Base-by-base conservation (phyloP, 345 rosid genomes). In the Gossypium arboreum region DNA sequence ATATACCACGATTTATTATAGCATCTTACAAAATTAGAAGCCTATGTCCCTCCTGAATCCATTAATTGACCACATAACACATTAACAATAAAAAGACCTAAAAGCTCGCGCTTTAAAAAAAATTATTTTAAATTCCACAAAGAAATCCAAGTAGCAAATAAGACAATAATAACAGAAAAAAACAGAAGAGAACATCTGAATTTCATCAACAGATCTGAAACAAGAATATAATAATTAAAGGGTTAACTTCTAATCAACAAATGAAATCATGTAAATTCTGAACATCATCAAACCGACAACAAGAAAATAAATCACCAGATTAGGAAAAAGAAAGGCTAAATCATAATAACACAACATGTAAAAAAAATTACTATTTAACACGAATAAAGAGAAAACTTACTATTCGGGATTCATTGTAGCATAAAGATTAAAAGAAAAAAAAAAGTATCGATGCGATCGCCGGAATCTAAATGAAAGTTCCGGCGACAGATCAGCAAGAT, bases 331-430 rank as follows among this genome's bases (percentile, higher is more conserved):
- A 15, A 22, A 3, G 17, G 58, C 24, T 45, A 47, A 59, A 73
- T 62, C 76, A 9, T 45, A 6, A 18, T 13, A 45, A 18, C 34
- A 39, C 3, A 39, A 29, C 45, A 20, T 10, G 0, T 12, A 13
- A 3, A 63, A 56, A 20, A 47, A 17, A 47, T 13, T 66, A 47
- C 0, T 7, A 45, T 67, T 22, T 12, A 47, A 67, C 7, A 47
- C 18, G 56, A 55, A 55, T 12, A 6, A 15, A 48, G 17, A 29
- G 43, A 60, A 41, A 71, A 68, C 89, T 76, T 86, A 89, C 93
- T 87, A 89, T 65, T 89, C 93, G 34, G 88, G 89, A 78, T 83
- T 89, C 93, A 89, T 89, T 80, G 74, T 66, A 71, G 71, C 2
- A 2, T 9, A 22, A 73, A 68, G 71, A 34, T 34, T 34, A 34